Evolutionary conservation across 768 basidiomycete genomes (phyloP).

Genomic region (Tricholoma matsutake): DNA sequence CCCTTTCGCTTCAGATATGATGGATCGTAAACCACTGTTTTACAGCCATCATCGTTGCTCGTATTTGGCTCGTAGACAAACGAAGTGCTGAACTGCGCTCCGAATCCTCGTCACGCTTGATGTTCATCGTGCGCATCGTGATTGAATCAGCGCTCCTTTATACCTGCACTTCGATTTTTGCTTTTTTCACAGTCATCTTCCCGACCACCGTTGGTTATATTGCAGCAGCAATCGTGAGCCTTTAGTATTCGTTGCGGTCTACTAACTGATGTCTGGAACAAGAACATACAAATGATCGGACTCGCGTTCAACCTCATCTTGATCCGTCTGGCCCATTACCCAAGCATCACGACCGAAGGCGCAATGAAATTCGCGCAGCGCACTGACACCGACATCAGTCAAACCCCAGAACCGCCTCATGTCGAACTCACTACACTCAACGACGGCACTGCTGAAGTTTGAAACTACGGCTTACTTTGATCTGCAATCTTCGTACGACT

Average conservation of each 20-base stretch:
- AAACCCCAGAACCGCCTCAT: background rate
- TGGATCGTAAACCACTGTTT: background rate
- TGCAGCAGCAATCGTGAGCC: background rate
- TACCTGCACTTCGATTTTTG: background rate
- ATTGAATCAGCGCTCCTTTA: background rate
- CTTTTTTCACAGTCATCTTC: background rate
- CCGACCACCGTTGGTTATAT: background rate
- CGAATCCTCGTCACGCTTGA: background rate
- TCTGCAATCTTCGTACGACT: background rate
- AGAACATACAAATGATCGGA: background rate
- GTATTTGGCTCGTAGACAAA: background rate
- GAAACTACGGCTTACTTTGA: background rate
- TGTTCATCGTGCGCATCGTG: background rate
- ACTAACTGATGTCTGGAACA: background rate
- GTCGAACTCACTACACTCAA: background rate
- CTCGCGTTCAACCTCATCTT: constrained; percentile 2
- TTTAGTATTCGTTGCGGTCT: background rate
- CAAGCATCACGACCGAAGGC: background rate
- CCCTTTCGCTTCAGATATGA: background rate
- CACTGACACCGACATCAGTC: background rate
- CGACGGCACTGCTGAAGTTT: background rate
- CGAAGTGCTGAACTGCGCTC: background rate
- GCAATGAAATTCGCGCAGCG: background rate
- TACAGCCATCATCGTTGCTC: background rate
- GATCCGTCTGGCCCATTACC: background rate